Percentiles rank a stretch among this genome's conserved stretches.
Evolutionary conservation across 2,329 filamentous ascomycete species (phyloP).

Genomic region (Clonostachys solani): DNA sequence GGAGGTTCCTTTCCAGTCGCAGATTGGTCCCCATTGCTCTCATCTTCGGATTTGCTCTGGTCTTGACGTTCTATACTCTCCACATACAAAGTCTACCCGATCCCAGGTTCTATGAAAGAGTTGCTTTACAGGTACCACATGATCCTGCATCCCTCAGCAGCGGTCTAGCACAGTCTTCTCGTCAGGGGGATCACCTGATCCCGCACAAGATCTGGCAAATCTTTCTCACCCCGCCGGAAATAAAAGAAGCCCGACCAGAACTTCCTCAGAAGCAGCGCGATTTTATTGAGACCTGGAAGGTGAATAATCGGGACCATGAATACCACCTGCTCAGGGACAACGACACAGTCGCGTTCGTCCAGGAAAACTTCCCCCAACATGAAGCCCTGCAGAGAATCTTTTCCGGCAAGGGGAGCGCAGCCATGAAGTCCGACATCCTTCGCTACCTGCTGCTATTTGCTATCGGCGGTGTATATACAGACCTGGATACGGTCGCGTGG

Average conservation of each 20-base stretch:
- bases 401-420: conserved; percentile 39
- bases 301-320: conserved; percentile 5
- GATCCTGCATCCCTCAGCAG: too few species aligned
- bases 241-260: not conserved
- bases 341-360: conserved; percentile 15
- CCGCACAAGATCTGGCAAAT: conserved; percentile 6
- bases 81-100: too few species aligned
- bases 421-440: conserved; percentile 78
- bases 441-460: conserved; percentile 65
- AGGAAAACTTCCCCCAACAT: conserved; percentile 12
- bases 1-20: too few species aligned
- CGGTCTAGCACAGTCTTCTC: too few species aligned
- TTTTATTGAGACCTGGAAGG: conserved; percentile 6
- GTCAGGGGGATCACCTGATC: not conserved
- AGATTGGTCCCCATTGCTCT: too few species aligned
- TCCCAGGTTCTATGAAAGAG: too few species aligned
- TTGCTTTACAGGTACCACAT: too few species aligned
- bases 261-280: not conserved
- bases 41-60: too few species aligned
- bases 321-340: conserved; percentile 13
- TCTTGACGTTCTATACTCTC: too few species aligned
- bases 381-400: not conserved
- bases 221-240: conserved; percentile 2
- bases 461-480: conserved; percentile 68
- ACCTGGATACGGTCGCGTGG: conserved; percentile 86